Evolutionary conservation across 2,329 filamentous ascomycete genomes (phyloP).

Genomic region (Ceratocystiopsis sp.): DNA sequence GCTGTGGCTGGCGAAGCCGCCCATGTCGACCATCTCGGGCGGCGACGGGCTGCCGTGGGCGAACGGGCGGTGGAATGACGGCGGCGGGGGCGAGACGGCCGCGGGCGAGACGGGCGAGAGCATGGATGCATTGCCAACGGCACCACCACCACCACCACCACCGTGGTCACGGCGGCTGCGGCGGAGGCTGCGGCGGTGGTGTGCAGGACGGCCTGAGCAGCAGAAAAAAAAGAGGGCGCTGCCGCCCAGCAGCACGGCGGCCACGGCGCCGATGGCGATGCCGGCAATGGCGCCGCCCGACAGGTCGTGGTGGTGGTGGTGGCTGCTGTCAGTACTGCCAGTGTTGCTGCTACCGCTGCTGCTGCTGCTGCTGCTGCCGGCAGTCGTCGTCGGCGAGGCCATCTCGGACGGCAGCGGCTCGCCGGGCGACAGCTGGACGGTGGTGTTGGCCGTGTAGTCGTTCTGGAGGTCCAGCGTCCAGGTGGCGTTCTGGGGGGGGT

Average conservation of each 20-base stretch:
- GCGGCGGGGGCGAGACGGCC: background rate
- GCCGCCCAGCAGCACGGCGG: background rate
- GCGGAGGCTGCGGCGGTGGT: background rate
- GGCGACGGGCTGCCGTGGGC: background rate
- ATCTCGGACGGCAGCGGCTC: constrained; percentile 33
- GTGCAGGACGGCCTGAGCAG: too few species aligned
- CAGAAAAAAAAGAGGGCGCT: background rate
- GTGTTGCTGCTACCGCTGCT: background rate
- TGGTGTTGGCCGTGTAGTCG: constrained; percentile 27
- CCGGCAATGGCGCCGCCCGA: background rate
- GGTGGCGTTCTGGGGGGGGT: constrained; percentile 22
- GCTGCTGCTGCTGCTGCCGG: background rate
- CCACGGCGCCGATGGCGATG: background rate
- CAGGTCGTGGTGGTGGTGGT: background rate
- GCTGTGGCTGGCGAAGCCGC: background rate
- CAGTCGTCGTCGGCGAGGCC: constrained; percentile 18
- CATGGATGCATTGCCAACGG: background rate
- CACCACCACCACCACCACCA: background rate
- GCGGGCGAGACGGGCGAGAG: background rate
- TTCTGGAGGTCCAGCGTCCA: constrained; percentile 31
- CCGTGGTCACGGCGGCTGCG: background rate
- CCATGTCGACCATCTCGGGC: background rate
- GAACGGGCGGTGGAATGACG: background rate
- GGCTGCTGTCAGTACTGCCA: too few species aligned
- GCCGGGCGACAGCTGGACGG: constrained; percentile 37